phyloP scores from a whole-genome alignment of 331 rosid genomes.

The Cydonia oblonga region DNA sequence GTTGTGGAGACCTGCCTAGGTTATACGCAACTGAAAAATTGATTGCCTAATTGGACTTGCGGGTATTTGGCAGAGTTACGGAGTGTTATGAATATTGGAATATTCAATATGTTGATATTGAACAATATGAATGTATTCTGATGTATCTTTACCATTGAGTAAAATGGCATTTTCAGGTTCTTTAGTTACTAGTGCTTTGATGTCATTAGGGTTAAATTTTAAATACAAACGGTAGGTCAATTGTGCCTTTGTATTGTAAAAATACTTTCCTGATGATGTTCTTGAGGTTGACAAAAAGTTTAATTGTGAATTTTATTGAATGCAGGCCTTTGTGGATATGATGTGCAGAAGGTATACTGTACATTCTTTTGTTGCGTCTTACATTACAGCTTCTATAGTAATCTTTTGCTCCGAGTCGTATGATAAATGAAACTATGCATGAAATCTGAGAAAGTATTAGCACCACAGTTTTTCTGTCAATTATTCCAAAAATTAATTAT shows the following conservation, averaged over 20 bases:
- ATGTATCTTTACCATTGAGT: not conserved
- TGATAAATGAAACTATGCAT: not conserved
- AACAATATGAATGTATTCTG: not conserved
- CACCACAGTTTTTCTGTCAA: not conserved
- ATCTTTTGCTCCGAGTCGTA: not conserved
- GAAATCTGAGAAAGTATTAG: not conserved
- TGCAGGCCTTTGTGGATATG: constrained; percentile 36
- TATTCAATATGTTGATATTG: not conserved
- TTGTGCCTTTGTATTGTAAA: not conserved
- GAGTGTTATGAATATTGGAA: not conserved
- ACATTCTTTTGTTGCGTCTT: not conserved
- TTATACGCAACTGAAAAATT: not conserved
- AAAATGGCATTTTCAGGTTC: not conserved
- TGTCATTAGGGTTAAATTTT: not conserved
- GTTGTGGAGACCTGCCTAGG: not conserved
- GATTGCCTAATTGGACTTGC: not conserved
- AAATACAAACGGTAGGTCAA: not conserved
- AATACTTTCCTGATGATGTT: not conserved
- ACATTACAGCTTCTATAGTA: not conserved
- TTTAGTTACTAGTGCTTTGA: not conserved
- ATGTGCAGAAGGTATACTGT: constrained; percentile 22
- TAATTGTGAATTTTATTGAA: not conserved
- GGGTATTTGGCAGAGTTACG: not conserved
- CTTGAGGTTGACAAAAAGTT: constrained; percentile 3
- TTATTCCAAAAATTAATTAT: not conserved